Base-by-base conservation (phyloP, 305 asterid species). In the Salvia sclarea region DNA sequence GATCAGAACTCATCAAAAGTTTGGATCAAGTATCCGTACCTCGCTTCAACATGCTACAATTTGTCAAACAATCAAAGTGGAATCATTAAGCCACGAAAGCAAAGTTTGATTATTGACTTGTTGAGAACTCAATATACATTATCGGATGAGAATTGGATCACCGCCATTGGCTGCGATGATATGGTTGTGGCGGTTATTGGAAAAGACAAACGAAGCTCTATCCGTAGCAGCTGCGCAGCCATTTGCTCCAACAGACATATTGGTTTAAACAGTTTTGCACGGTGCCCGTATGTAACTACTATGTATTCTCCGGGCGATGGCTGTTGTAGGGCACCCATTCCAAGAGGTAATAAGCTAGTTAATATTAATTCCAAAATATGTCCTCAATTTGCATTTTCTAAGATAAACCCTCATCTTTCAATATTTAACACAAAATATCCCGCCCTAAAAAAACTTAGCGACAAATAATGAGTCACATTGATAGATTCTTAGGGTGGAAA, bases 271-370 rank as follows among this genome's bases (percentile, higher is more conserved):
- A n/a, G n/a, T n/a, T n/a, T n/a, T n/a, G n/a, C n/a, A n/a, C n/a
- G n/a, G 0, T 38, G 44, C 11, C 66, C 74, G 0, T 12, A 0
- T 20, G 17, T 4, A 13, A 8, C 5, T 0, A 0, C 6, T 6
- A 0, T 0, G 53, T 64, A 57, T 43, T 71, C 40, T 9, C 24
- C 61, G 0, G 55, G 61, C 11, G 47, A 18, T 13, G 65, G 49
- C 49, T 38, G 49, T 12, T 37, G 49, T 0, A 9, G 17, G 18
- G 11, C 54, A 5, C 35, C 72, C 21, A 61, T 72, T 53, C 78
- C 72, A 0, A 45, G n/a, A 30, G 75, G 67, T 68, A 24, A 52
- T 22, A 3, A 47, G n/a, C n/a, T n/a, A n/a, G n/a, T n/a, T n/a
- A n/a, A n/a, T n/a, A n/a, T n/a, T n/a, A n/a, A n/a, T n/a, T n/a